Base-by-base conservation (phyloP, 805 yeast species). In the Cyberlindnera maclurae region DNA sequence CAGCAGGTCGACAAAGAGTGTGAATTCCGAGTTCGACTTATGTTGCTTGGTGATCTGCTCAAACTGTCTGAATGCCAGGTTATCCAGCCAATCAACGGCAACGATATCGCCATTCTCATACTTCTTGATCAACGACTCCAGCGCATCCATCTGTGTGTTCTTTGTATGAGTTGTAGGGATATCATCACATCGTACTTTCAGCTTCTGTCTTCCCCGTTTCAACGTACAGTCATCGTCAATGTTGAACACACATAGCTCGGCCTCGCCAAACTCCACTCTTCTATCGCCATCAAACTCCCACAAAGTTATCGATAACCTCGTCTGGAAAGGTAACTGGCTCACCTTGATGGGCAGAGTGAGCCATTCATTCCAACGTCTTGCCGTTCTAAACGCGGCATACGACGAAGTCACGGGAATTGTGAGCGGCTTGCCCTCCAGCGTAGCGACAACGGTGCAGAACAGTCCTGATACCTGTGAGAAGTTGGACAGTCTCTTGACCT, bases 1-100 rank as follows among this genome's bases (percentile, higher is more conserved):
- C 12, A 79, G 76, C 31, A 80, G 64, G 40, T 79, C 85, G 5
- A 82, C 57, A 42, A 65, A 66, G 20, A 77, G 45, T 0, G 62
- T 43, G 42, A 64, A 66, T n/a, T 64, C 66, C 1, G 57, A 45
- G 12, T 59, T 55, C 1, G 54, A 47, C 34, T 47, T 49, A 11
- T 44, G 43, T 20, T 47, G 43, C 34, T 50, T 50, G 29, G 46
- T 49, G 9, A 41, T 40, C 36, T 52, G 49, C 18, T 58, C 61
- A 31, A 81, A 67, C 42, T 67, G 65, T 11, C 84, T 66, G 44
- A 79, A 67, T 1, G 82, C 73, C 40, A 83, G 49, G 33, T 73
- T 67, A 52, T 87, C 95, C 9, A 88, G 64, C 97, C 97, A 89
- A 35, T 71, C 75, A 1, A 75, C 58, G 6, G 72, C 59, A 5